phyloP scores from a whole-genome alignment of 495 filamentous ascomycete species.

The Penicillium cosmopolitanum region DNA sequence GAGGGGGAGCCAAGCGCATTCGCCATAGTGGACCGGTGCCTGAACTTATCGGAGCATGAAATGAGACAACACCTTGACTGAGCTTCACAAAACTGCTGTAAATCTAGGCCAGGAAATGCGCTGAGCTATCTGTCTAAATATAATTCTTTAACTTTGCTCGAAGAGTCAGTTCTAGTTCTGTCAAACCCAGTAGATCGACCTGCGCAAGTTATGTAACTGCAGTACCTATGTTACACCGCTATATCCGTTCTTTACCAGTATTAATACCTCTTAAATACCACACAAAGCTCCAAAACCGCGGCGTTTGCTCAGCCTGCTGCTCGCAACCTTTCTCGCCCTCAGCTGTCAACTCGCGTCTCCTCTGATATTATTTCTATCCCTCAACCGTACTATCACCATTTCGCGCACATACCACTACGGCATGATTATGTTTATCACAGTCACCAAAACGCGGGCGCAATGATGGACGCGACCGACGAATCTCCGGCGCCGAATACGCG shows the following conservation, averaged over 20 bases:
- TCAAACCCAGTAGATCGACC: not conserved
- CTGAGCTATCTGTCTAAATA: not conserved
- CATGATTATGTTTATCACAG: slow-evolving; percentile 9
- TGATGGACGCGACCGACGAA: slow-evolving; percentile 39
- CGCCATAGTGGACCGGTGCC: slow-evolving; percentile 29
- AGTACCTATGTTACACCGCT: not conserved
- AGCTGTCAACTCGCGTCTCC: not conserved
- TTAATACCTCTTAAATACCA: not conserved
- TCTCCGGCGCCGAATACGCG: slow-evolving; percentile 28
- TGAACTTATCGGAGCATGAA: slow-evolving; percentile 11
- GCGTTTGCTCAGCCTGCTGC: not conserved
- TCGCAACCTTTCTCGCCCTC: not conserved
- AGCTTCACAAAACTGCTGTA: not conserved
- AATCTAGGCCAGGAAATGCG: not conserved
- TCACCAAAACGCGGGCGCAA: slow-evolving; percentile 28
- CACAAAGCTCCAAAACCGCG: not conserved
- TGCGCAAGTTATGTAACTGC: not conserved
- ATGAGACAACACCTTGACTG: not conserved
- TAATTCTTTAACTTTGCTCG: not conserved
- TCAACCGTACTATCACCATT: not conserved
- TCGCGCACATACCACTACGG: not conserved
- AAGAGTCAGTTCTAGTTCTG: not conserved
- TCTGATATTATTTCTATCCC: not conserved
- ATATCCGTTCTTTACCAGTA: not conserved
- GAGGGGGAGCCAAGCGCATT: slow-evolving; percentile 14